Conservation (phyloP, 129 eudicot species). For the Pulicaria dysenterica region DNA sequence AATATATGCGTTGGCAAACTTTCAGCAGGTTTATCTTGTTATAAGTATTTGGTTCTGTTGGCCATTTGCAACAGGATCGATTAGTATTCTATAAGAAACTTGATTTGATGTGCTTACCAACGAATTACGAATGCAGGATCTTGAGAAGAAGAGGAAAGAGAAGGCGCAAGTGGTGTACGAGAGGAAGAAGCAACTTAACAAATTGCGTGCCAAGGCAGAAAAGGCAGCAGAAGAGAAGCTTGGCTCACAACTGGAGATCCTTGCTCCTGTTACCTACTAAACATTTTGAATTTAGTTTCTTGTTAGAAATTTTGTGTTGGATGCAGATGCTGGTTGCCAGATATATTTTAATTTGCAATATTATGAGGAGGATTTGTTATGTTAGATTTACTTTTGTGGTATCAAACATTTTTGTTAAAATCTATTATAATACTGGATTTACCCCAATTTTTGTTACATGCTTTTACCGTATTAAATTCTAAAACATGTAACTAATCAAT, state of each 20-base stretch:
- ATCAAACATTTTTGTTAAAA: conserved; percentile 26
- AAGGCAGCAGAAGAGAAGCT: conserved; percentile 70
- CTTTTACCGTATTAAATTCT: no score
- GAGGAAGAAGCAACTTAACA: conserved; percentile 73
- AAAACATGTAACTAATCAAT: no score
- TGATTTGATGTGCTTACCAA: neutral
- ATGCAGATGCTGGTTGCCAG: conserved; percentile 14
- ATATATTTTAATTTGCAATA: conserved; percentile 20
- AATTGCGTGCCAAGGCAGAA: conserved; percentile 61
- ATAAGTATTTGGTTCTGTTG: no score
- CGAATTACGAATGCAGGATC: conserved; percentile 44
- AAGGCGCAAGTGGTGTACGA: conserved; percentile 63
- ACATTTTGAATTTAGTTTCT: conserved; percentile 20
- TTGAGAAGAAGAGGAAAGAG: conserved; percentile 81
- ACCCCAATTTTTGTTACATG: no score
- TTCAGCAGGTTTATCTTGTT: no score
- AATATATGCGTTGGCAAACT: no score
- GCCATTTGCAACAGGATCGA: no score
- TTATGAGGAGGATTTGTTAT: conserved; percentile 23
- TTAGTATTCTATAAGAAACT: neutral
- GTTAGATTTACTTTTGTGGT: conserved; percentile 18
- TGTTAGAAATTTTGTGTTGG: conserved; percentile 37
- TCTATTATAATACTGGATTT: neutral
- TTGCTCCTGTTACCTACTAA: conserved; percentile 66
- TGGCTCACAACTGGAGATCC: conserved; percentile 55